These are phyloP conservation scores for Solanum pimpinellifolium DNA, from an alignment of 257 asterid species.

Conservation along the genomic window DNA sequence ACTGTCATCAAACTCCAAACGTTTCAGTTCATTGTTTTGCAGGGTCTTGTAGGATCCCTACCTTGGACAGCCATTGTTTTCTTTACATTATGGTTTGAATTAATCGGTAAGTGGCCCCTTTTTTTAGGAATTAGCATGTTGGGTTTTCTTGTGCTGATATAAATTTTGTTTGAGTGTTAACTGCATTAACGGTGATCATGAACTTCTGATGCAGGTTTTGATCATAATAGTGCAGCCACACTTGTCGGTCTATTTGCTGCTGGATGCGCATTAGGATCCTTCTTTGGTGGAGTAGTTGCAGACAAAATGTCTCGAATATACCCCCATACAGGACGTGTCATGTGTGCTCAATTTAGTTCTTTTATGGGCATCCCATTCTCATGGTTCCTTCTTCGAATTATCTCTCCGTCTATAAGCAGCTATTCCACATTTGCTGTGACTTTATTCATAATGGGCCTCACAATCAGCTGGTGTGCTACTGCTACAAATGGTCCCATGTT, in stretches of 20 bases:
- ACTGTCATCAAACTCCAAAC: constrained; percentile 69
- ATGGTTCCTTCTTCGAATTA: constrained; percentile 53
- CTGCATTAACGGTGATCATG: not conserved
- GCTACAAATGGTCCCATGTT: constrained; percentile 93
- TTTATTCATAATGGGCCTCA: constrained; percentile 76
- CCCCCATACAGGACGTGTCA: constrained; percentile 70
- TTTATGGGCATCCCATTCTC: constrained; percentile 94
- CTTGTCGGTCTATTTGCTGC: constrained; percentile 79
- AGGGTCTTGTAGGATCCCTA: constrained; percentile 85
- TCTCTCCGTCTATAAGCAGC: constrained; percentile 58
- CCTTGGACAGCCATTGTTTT: constrained; percentile 97
- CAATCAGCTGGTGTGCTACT: constrained; percentile 87
- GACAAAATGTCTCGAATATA: constrained; percentile 55
- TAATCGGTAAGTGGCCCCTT: constrained; percentile 42
- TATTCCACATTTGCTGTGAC: constrained; percentile 55
- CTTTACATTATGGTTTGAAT: constrained; percentile 87
- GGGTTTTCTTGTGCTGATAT: not conserved
- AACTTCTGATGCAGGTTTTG: constrained; percentile 55
- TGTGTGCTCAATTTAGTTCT: constrained; percentile 92
- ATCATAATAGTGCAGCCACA: constrained; percentile 76
- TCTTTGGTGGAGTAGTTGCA: constrained; percentile 81
- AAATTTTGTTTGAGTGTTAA: not conserved
- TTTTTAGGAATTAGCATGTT: not conserved
- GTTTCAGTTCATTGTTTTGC: constrained; percentile 86
- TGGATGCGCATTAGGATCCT: constrained; percentile 88